phyloP scores from a whole-genome alignment of 352 stramenopile species.

The Phytophthora ramorum region DNA sequence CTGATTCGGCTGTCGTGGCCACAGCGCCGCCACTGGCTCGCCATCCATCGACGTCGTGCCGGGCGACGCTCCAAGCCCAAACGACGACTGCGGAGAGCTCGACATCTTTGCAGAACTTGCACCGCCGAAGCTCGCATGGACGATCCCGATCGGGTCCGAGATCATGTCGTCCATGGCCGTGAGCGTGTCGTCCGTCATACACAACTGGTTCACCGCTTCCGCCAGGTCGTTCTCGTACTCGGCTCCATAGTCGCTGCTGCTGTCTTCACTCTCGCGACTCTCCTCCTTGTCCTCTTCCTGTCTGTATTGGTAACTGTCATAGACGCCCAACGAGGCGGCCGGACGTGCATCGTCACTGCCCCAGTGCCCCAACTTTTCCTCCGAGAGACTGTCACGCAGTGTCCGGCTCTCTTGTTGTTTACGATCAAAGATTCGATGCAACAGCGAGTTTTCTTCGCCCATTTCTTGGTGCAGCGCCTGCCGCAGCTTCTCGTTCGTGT shows the following conservation, averaged over 20 bases:
- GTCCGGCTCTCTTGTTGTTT: slow-evolving; percentile 17
- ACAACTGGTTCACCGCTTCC: slow-evolving; percentile 72
- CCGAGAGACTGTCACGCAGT: slow-evolving; percentile 26
- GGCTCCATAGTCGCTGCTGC: slow-evolving; percentile 62
- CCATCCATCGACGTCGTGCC: slow-evolving; percentile 71
- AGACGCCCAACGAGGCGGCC: slow-evolving; percentile 9
- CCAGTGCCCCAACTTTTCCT: slow-evolving; percentile 31
- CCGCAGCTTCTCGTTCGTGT: slow-evolving; percentile 73
- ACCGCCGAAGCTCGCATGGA: slow-evolving; percentile 28
- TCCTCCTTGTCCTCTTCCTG: slow-evolving; percentile 26
- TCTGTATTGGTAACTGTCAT: slow-evolving; percentile 23
- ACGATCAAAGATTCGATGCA: slow-evolving; percentile 59
- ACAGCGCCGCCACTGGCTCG: slow-evolving; percentile 76
- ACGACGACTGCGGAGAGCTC: slow-evolving; percentile 73
- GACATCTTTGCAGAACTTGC: slow-evolving; percentile 43
- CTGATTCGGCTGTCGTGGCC: slow-evolving; percentile 81
- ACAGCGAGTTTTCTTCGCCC: slow-evolving; percentile 52
- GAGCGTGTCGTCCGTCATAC: slow-evolving; percentile 69
- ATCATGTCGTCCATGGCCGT: slow-evolving; percentile 58
- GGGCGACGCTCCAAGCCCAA: slow-evolving; percentile 67
- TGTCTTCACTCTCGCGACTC: slow-evolving; percentile 26
- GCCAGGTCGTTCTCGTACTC: slow-evolving; percentile 79
- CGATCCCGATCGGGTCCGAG: slow-evolving; percentile 61
- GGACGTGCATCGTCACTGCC: slow-evolving; percentile 17
- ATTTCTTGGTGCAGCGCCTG: slow-evolving; percentile 65